Percentiles rank a stretch among this genome's conserved stretches.
These are phyloP conservation scores for Cubamyces sp. DNA, from an alignment of 768 basidiomycete species.

Conservation along the genomic window DNA sequence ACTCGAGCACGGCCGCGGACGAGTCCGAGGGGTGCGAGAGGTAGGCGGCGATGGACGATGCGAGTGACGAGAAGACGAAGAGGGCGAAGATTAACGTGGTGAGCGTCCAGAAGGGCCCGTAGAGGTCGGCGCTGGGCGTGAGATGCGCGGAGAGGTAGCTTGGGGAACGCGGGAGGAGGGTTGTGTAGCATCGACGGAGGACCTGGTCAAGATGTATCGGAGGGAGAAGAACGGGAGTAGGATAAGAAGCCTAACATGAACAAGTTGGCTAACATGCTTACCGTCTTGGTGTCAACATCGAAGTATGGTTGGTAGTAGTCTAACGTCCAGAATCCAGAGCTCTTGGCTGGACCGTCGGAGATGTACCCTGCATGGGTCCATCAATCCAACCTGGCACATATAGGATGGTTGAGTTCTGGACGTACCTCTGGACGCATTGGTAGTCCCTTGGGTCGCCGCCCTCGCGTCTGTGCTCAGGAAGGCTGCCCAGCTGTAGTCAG, in stretches of 20 bases:
- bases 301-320: constrained; percentile 91
- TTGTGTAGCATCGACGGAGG: constrained; percentile 74
- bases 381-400: not conserved
- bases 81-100: constrained; percentile 93
- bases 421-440: constrained; percentile 25
- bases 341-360: constrained; percentile 53
- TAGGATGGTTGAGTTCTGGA: not conserved
- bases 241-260: constrained; percentile 8
- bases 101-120: constrained; percentile 97
- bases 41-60: constrained; percentile 85
- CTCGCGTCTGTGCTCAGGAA: constrained; percentile 34
- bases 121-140: constrained; percentile 69
- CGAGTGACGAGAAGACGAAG: constrained; percentile 92
- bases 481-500: constrained; percentile 14
- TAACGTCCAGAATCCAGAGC: constrained; percentile 73
- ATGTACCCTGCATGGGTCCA: constrained; percentile 57
- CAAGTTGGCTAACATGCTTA: constrained; percentile 32
- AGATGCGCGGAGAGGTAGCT: constrained; percentile 67
- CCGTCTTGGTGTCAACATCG: constrained; percentile 83
- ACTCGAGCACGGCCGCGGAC: constrained; percentile 55
- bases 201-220: constrained; percentile 48
- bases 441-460: constrained; percentile 18
- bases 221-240: constrained; percentile 13
- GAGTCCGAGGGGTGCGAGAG: constrained; percentile 58
- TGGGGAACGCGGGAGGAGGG: constrained; percentile 72